Conservation (phyloP, 1,284 basidiomycete genomes). For the Malassezia brasiliensis region DNA sequence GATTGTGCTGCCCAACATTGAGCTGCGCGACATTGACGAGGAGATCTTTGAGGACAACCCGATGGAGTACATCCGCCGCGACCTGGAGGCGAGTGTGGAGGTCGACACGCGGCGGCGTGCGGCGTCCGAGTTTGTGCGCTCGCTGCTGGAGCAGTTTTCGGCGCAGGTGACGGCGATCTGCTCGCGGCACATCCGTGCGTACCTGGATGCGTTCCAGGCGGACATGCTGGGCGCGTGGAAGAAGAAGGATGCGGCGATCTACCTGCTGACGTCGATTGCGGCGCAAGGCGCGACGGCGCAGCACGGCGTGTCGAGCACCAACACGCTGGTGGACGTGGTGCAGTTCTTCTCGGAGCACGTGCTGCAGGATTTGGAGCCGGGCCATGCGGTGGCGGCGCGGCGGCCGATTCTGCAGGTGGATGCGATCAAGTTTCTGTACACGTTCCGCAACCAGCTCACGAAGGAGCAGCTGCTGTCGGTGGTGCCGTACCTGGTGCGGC, state of each 20-base stretch:
- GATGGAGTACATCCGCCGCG: constrained; percentile 83
- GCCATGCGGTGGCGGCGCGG: constrained; percentile 1
- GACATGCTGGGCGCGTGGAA: constrained; percentile 72
- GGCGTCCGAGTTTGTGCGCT: constrained; percentile 81
- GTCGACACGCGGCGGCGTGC: constrained; percentile 75
- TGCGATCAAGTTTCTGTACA: constrained; percentile 61
- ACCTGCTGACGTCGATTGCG: constrained; percentile 80
- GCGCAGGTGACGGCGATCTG: constrained; percentile 74
- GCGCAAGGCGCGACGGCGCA: constrained; percentile 67
- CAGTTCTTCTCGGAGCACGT: constrained; percentile 90
- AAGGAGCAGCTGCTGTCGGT: constrained; percentile 89
- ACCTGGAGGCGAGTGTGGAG: constrained; percentile 59
- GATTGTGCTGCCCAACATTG: constrained; percentile 86
- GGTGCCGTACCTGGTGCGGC: constrained; percentile 74
- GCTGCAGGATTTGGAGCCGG: constrained; percentile 67
- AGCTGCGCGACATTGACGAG: constrained; percentile 75
- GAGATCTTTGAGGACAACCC: constrained; percentile 98
- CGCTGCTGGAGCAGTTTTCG: constrained; percentile 72
- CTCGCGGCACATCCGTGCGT: constrained; percentile 67
- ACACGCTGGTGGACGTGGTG: constrained; percentile 83
- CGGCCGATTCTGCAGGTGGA: constrained; percentile 84
- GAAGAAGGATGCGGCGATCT: constrained; percentile 91
- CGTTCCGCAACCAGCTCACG: constrained; percentile 84
- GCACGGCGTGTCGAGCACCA: constrained; percentile 78
- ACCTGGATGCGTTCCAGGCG: constrained; percentile 57